phyloP scores from a whole-genome alignment of 1,284 basidiomycete genomes.

The Tylopilus orsonianus region DNA sequence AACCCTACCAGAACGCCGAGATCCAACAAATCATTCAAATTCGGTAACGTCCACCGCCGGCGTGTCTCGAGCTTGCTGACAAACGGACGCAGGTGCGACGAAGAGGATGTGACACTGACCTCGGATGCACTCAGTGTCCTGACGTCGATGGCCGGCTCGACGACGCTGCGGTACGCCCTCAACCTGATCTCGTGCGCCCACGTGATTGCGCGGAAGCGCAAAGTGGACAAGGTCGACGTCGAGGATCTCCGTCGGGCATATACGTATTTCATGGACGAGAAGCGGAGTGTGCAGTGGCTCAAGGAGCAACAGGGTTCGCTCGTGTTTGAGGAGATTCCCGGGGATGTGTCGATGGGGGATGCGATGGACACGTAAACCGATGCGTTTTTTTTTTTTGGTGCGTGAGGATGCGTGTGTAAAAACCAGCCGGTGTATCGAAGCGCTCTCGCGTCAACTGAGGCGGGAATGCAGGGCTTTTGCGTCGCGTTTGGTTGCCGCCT shows the following conservation, averaged over 20 bases:
- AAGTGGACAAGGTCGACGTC: slow-evolving; percentile 73
- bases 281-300: slow-evolving; percentile 92
- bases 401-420: no score
- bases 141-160: slow-evolving; percentile 83
- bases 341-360: slow-evolving; percentile 31
- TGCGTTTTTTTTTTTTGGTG: neutral
- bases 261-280: slow-evolving; percentile 93
- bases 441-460: no score
- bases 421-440: no score
- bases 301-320: slow-evolving; percentile 79
- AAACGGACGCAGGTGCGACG: slow-evolving; percentile 67
- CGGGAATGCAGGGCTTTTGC: no score
- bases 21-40: slow-evolving; percentile 92
- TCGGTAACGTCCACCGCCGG: slow-evolving; percentile 47
- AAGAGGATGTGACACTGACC: slow-evolving; percentile 92
- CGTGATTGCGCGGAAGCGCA: slow-evolving; percentile 80
- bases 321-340: slow-evolving; percentile 63
- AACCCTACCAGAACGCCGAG: slow-evolving; percentile 84
- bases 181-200: slow-evolving; percentile 92
- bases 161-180: slow-evolving; percentile 86
- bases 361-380: slow-evolving; percentile 30
- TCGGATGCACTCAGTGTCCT: slow-evolving; percentile 76
- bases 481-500: no score
- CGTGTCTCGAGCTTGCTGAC: neutral
- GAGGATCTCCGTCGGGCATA: slow-evolving; percentile 86